Evolutionary conservation across 2,329 filamentous ascomycete species (phyloP), one percentile per base, ranked within the genome.

Genomic region (Cordyceps cateniannulata): DNA sequence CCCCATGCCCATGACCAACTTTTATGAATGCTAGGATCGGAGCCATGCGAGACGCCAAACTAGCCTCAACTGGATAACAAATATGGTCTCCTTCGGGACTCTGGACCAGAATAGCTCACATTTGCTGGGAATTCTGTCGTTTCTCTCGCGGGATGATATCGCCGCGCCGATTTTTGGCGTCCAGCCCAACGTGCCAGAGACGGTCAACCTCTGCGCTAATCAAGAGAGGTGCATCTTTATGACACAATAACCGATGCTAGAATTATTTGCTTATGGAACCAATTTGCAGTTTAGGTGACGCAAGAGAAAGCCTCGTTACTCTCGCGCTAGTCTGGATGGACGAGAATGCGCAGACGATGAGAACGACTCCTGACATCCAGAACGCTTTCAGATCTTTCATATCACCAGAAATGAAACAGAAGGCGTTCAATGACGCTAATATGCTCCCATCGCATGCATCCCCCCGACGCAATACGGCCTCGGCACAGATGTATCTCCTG

Each of bases 41-140:
- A n/a, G n/a, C n/a, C n/a, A n/a, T n/a, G n/a, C n/a, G n/a, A n/a
- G n/a, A n/a, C n/a, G n/a, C n/a, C n/a, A n/a, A n/a, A n/a, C n/a
- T n/a, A n/a, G n/a, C n/a, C 63, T 57, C 60, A n/a, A 61, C 18
- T n/a, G n/a, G n/a, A n/a, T n/a, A n/a, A n/a, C n/a, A n/a, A n/a
- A n/a, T n/a, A n/a, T n/a, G n/a, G n/a, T 64, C 4, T 62, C 62
- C 14, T 64, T 64, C 35, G 14, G 40, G 35, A 53, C 58, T 35
- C 47, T 64, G 18, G 47, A 59, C 51, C 16, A 27, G 7, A 22
- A 58, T n/a, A 52, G 56, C 32, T 16, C 45, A 20, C 14, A 49
- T 24, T 22, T 63, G 22, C 49, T 61, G n/a, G 27, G 53, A 18
- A 49, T 63, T 18, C 7, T 62, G 20, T 32, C 61, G 27, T 64